Evolutionary conservation across 495 filamentous ascomycete genomes (phyloP), one percentile per base, ranked within the genome.

Genomic region (Coniosporium apollinis): DNA sequence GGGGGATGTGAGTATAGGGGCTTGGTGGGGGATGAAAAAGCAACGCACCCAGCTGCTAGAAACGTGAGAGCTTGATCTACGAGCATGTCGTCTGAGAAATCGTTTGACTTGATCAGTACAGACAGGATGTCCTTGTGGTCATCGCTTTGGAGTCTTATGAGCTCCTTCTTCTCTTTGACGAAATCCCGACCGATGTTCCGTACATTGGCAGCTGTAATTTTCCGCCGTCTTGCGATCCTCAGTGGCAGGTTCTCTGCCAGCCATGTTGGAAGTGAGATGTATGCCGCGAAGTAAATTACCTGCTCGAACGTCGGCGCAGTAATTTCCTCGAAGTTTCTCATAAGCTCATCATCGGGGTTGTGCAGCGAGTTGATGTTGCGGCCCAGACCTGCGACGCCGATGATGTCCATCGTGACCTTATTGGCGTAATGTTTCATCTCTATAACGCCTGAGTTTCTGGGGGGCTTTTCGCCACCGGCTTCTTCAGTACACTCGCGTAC

Each of bases 11-110:
- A 38, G 24, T 33, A 34, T 33, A 19, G 2, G 4, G 36, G 14
- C 16, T 33, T n/a, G n/a, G 5, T 15, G 22, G 1, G 17, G 34
- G 8, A n/a, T n/a, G 11, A 20, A 34, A 22, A 25, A 22, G 24
- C 22, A 21, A 13, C 17, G 2, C 25, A 52, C 51, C 59, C 60
- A 4, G 67, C 67, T 14, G 65, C 62, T 0, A 72, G 44, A 33
- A 70, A 70, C 0, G 66, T 72, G 35, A 70, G 49, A 49, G 70
- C 58, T 43, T 72, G 68, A 41, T 70, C 64, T 0, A 67, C 61
- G 5, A 72, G 40, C 22, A 61, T 56, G 0, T 64, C 57, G 30
- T 70, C 67, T 0, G 63, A 58, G 29, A 72, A 68, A 26, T 47
- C 38, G 19, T 49, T 44, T 8, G 50, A 53, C 22, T 45, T 35